Percentiles rank a stretch among this genome's conserved stretches.
phyloP scores from a whole-genome alignment of 345 rosid species.

The Pugionium cornutum region DNA sequence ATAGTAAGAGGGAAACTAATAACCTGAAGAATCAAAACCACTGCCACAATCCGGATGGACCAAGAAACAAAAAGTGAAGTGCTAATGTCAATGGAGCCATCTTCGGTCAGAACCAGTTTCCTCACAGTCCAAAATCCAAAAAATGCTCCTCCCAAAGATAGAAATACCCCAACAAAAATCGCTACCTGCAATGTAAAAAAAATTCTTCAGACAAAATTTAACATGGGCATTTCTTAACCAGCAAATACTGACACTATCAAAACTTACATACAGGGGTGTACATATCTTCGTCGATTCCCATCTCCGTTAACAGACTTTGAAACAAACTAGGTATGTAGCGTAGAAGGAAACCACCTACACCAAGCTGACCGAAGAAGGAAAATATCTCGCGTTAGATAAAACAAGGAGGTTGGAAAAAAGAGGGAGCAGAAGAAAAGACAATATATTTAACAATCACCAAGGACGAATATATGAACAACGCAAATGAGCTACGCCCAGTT shows the following conservation, averaged over 20 bases:
- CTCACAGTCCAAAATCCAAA: conserved; percentile 92
- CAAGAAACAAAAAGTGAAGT: conserved; percentile 78
- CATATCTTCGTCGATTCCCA: conserved; percentile 93
- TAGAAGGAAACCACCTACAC: conserved; percentile 84
- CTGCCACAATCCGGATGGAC: conserved; percentile 71
- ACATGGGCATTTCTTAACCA: background rate
- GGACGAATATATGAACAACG: conserved; percentile 74
- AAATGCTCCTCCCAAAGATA: conserved; percentile 86
- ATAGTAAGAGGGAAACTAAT: background rate
- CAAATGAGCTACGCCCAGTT: conserved; percentile 84
- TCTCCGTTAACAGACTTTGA: conserved; percentile 61
- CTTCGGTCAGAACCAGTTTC: conserved; percentile 77
- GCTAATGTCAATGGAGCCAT: conserved; percentile 75
- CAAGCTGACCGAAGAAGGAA: conserved; percentile 53
- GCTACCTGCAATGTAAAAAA: conserved; percentile 53
- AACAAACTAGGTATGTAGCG: conserved; percentile 68
- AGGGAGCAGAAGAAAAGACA: background rate
- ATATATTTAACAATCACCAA: conserved; percentile 51
- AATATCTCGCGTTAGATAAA: conserved; percentile 10
- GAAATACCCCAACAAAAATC: conserved; percentile 65
- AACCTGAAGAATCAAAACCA: conserved; percentile 81
- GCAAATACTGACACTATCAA: conserved; percentile 32
- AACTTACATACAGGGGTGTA: conserved; percentile 98
- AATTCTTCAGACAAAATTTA: background rate
- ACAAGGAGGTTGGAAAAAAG: background rate